Conservation (phyloP, 1,284 basidiomycete genomes). For the Puccinia novopanici region DNA sequence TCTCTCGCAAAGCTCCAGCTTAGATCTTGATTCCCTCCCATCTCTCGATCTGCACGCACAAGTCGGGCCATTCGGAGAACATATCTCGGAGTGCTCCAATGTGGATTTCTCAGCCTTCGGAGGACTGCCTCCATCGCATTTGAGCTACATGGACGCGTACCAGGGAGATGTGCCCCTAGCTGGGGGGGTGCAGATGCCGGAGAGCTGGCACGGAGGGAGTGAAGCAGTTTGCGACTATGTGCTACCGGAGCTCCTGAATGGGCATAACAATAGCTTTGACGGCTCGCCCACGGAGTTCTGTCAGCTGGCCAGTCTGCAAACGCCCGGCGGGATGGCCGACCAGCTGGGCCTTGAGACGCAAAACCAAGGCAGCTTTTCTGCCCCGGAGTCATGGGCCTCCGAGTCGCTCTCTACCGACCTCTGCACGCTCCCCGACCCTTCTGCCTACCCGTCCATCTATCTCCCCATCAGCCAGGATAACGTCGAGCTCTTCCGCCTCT, state of each 20-base stretch:
- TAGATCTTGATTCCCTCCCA: not conserved
- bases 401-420: not conserved
- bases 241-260: constrained; percentile 20
- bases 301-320: constrained; percentile 8
- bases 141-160: not conserved
- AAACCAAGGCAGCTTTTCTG: not conserved
- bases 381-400: not conserved
- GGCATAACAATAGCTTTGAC: constrained; percentile 4
- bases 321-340: constrained; percentile 4
- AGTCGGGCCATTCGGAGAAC: constrained; percentile 22
- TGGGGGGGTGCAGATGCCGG: not conserved
- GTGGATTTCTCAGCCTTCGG: not conserved
- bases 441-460: not conserved
- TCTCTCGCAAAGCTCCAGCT: constrained; percentile 4
- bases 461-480: constrained; percentile 1
- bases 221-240: constrained; percentile 3
- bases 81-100: not conserved
- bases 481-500: not conserved
- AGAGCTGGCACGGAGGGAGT: not conserved
- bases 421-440: not conserved
- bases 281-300: constrained; percentile 16
- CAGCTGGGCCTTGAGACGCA: not conserved
- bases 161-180: not conserved
- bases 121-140: not conserved
- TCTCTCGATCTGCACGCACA: not conserved